Conservation (phyloP, 345 rosid species). For the Microthlaspi erraticum region DNA sequence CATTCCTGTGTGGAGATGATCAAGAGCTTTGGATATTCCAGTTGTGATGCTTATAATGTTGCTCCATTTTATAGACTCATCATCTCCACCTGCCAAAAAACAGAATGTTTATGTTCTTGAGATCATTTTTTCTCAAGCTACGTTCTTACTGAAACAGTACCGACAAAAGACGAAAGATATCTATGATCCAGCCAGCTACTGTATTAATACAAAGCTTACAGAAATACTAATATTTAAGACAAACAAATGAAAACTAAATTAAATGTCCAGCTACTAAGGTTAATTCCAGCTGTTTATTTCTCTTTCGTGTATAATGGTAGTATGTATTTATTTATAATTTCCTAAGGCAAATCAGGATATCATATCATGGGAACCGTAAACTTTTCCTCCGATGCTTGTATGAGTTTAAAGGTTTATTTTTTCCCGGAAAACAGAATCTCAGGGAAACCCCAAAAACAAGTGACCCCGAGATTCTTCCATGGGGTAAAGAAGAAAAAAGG, state of each 20-base stretch:
- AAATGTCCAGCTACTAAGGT: conserved; percentile 37
- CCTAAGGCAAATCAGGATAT: neutral
- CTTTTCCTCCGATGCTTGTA: neutral
- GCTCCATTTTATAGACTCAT: conserved; percentile 63
- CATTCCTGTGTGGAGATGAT: conserved; percentile 75
- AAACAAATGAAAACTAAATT: conserved; percentile 28
- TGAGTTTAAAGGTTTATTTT: neutral
- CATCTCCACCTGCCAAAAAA: conserved; percentile 69
- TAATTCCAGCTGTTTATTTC: conserved; percentile 33
- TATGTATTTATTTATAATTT: neutral
- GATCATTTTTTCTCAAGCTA: neutral
- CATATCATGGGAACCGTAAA: neutral
- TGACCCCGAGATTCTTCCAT: conserved; percentile 15
- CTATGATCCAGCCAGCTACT: too few species aligned
- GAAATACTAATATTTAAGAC: neutral
- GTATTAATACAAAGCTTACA: neutral
- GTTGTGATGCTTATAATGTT: conserved; percentile 58
- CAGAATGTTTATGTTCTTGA: neutral
- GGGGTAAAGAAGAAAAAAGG: neutral
- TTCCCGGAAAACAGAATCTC: conserved; percentile 17
- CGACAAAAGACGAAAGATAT: conserved; percentile 17
- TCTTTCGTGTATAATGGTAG: neutral
- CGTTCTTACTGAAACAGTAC: conserved; percentile 9
- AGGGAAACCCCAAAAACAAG: conserved; percentile 14
- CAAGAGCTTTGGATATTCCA: conserved; percentile 73